phyloP scores from a whole-genome alignment of 805 yeast species.

The Saturnispora ahearnii region DNA sequence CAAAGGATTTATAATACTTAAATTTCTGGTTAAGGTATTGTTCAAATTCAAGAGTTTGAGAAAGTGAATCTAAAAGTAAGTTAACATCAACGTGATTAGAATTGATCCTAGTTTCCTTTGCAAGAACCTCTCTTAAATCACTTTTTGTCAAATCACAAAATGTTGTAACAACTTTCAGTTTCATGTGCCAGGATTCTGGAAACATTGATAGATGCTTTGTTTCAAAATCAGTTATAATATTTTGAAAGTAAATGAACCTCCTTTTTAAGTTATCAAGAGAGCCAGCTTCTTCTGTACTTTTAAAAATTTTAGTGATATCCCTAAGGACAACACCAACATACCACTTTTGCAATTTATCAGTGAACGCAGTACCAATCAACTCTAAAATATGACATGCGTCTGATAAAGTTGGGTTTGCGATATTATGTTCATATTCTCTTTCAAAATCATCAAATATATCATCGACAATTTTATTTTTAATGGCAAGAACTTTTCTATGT shows the following conservation, averaged over 20 bases:
- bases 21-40: constrained; percentile 57
- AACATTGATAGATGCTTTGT: constrained; percentile 45
- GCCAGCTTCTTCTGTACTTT: constrained; percentile 85
- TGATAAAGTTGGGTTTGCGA: constrained; percentile 29
- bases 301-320: constrained; percentile 71
- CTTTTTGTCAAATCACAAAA: constrained; percentile 64
- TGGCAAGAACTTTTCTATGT: constrained; percentile 47
- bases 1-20: constrained; percentile 31
- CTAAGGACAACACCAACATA: constrained; percentile 58
- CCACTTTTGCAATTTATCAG: constrained; percentile 60
- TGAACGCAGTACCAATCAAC: constrained; percentile 46
- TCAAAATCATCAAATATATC: constrained; percentile 72
- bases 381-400: constrained; percentile 73
- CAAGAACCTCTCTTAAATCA: constrained; percentile 51
- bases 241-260: constrained; percentile 73
- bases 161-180: constrained; percentile 44
- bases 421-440: constrained; percentile 32
- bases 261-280: constrained; percentile 79
- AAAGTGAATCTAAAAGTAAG: constrained; percentile 56
- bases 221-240: constrained; percentile 51
- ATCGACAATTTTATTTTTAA: constrained; percentile 54
- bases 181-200: constrained; percentile 67
- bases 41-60: constrained; percentile 80
- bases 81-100: constrained; percentile 44
- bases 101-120: constrained; percentile 29